Percentiles rank a stretch among this genome's conserved stretches.
phyloP scores from a whole-genome alignment of 202 grass and related monocot genomes.

The Musa balbisiana region DNA sequence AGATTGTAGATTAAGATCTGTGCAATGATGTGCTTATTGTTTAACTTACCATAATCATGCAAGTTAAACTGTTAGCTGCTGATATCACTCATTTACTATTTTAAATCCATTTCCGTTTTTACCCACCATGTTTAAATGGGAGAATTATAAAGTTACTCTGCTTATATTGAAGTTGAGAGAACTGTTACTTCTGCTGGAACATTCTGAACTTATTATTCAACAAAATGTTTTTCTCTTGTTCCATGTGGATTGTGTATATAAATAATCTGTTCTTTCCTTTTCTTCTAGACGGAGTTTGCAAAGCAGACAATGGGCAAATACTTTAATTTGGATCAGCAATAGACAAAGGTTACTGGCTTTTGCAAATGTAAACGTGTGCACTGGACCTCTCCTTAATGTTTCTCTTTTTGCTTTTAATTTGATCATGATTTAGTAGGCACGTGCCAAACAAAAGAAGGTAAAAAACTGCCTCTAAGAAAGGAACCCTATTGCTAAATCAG shows the following conservation, averaged over 20 bases:
- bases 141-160: not conserved
- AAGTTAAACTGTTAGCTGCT: not conserved
- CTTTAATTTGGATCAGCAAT: conserved; percentile 31
- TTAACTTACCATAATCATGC: not conserved
- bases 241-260: not conserved
- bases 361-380: conserved; percentile 64
- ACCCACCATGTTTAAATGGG: not conserved
- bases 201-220: not conserved
- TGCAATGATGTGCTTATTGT: too few species aligned
- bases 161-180: not conserved
- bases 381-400: conserved; percentile 15
- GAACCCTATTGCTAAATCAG: not conserved
- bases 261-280: conserved; percentile 11
- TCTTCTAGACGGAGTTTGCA: conserved; percentile 37
- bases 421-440: conserved; percentile 16
- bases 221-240: not conserved
- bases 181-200: not conserved
- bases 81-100: not conserved
- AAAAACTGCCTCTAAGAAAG: not conserved
- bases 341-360: conserved; percentile 36
- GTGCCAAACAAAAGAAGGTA: not conserved
- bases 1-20: not conserved
- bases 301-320: conserved; percentile 30
- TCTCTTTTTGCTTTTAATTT: conserved; percentile 19
- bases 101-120: not conserved